Evolutionary conservation across 805 yeast species (phyloP).

Genomic region (Henningerozyma blattae): DNA sequence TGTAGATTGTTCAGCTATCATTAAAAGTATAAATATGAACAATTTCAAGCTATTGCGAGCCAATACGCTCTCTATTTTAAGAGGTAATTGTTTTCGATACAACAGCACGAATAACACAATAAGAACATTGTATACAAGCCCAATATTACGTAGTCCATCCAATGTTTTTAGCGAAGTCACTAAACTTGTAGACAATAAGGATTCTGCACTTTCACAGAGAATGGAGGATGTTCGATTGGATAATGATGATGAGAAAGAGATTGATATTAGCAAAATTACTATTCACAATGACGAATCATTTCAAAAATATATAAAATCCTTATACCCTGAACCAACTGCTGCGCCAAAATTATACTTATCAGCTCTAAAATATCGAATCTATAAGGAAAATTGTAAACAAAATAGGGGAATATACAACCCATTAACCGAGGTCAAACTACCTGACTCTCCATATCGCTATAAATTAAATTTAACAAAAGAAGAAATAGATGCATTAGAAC

Average conservation of each 20-base stretch:
- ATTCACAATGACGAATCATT: slow-evolving; percentile 25
- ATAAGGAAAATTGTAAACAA: slow-evolving; percentile 43
- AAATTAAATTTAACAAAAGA: slow-evolving; percentile 43
- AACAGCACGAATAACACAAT: neutral
- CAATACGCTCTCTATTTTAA: too few relatives aligned
- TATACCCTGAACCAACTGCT: slow-evolving; percentile 30
- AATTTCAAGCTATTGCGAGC: too few relatives aligned
- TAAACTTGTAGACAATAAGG: slow-evolving; percentile 8
- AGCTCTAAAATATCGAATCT: slow-evolving; percentile 60
- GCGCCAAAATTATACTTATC: slow-evolving; percentile 48
- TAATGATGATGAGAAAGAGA: slow-evolving; percentile 8
- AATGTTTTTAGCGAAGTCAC: slow-evolving; percentile 18
- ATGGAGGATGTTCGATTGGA: slow-evolving; percentile 9
- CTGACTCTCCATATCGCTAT: slow-evolving; percentile 34
- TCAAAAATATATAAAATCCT: slow-evolving; percentile 40
- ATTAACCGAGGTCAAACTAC: slow-evolving; percentile 34
- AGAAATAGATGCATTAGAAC: slow-evolving; percentile 75
- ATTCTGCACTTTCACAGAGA: slow-evolving; percentile 13
- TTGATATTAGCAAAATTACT: slow-evolving; percentile 18
- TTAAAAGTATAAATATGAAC: too few relatives aligned
- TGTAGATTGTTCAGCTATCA: too few relatives aligned
- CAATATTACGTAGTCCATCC: neutral
- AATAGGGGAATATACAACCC: slow-evolving; percentile 64
- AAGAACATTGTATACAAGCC: slow-evolving; percentile 7
- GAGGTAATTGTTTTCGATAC: too few relatives aligned